Evolutionary conservation across 2,329 filamentous ascomycete genomes (phyloP).

Genomic region (Blumeria graminis): DNA sequence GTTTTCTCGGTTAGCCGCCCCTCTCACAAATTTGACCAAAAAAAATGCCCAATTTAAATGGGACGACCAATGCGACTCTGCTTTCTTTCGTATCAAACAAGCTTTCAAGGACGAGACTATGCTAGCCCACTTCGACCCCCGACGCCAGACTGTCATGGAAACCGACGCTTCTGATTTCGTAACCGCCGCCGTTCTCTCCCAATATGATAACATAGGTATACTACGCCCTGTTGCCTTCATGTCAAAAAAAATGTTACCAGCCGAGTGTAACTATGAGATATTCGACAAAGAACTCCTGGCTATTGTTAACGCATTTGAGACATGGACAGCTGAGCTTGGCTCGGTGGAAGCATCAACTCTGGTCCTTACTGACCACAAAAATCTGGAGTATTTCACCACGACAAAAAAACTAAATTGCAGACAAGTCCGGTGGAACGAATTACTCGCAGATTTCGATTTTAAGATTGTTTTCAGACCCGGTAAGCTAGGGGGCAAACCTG

Average conservation of each 20-base stretch:
- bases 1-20: too few species aligned
- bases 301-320: neutral
- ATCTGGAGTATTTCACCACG: neutral
- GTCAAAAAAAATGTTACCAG: neutral
- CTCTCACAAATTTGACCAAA: neutral
- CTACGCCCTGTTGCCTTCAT: too few species aligned
- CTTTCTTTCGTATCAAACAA: neutral
- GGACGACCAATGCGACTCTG: neutral
- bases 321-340: neutral
- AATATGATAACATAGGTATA: neutral
- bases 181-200: neutral
- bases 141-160: too few species aligned
- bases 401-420: too few species aligned
- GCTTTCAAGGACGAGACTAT: neutral
- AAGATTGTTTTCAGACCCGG: too few species aligned
- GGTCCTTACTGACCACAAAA: neutral
- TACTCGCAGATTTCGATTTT: too few species aligned
- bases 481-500: too few species aligned
- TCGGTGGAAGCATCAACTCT: neutral
- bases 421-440: too few species aligned
- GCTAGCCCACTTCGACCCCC: neutral
- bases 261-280: neutral
- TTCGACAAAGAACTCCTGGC: neutral
- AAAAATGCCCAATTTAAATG: neutral
- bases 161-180: too few species aligned